These are phyloP conservation scores for Rhodosporidiobolus sp. DNA, from an alignment of 768 basidiomycete species.

Conservation along the genomic window DNA sequence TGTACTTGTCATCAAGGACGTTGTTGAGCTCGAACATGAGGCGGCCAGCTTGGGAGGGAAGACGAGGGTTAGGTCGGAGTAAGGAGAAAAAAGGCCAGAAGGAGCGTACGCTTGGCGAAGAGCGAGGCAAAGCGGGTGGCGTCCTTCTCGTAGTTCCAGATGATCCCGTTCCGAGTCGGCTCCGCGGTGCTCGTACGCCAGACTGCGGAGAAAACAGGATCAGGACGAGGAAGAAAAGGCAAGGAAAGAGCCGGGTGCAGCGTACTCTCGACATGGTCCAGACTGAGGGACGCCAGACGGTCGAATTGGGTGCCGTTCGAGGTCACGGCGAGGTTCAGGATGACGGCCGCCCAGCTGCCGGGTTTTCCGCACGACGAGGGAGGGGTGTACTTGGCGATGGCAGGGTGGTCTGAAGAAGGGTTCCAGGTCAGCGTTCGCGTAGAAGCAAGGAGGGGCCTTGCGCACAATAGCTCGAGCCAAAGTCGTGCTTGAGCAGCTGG, in stretches of 20 bases:
- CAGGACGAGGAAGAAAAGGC: neutral
- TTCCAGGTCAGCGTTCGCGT: neutral
- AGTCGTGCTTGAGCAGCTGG: conserved; percentile 11
- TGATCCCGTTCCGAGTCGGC: conserved; percentile 15
- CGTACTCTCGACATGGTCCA: conserved; percentile 18
- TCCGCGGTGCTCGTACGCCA: conserved; percentile 29
- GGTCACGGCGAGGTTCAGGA: conserved; percentile 21
- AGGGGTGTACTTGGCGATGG: conserved; percentile 12
- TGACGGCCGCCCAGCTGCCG: neutral
- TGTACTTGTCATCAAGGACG: conserved; percentile 10
- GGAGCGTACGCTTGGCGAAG: neutral
- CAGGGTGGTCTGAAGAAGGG: neutral
- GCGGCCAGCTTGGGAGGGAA: neutral
- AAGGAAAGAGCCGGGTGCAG: neutral
- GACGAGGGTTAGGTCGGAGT: neutral
- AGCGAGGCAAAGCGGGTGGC: conserved; percentile 1
- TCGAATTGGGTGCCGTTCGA: conserved; percentile 27
- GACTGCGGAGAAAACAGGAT: neutral
- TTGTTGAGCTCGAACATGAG: conserved; percentile 26
- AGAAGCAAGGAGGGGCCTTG: too few relatives aligned
- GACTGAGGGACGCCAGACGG: conserved; percentile 5
- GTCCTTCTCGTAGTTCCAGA: conserved; percentile 12
- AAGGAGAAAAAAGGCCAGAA: neutral
- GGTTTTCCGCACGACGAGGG: neutral
- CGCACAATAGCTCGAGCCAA: conserved; percentile 16